phyloP scores from a whole-genome alignment of 2,329 filamentous ascomycete species.

The Beauveria caledonica region DNA sequence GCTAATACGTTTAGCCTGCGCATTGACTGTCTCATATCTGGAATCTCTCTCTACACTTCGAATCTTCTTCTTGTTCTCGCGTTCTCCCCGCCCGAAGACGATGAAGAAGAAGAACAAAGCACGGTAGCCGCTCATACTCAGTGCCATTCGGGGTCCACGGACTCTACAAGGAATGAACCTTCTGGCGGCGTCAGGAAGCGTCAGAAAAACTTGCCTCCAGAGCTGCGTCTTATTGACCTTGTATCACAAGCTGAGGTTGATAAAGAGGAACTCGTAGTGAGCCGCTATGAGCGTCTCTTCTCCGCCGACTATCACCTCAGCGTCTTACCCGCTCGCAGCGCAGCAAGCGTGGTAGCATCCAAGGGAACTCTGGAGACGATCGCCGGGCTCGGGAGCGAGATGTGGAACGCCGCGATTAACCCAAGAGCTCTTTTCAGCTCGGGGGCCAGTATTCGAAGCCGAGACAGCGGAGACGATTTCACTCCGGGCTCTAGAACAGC shows the following conservation, averaged over 20 bases:
- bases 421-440: slow-evolving; percentile 83
- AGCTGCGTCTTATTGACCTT: slow-evolving; percentile 85
- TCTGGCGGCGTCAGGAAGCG: slow-evolving; percentile 60
- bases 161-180: slow-evolving; percentile 48
- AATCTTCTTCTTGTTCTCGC: slow-evolving; percentile 85
- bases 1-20: slow-evolving; percentile 56
- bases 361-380: slow-evolving; percentile 70
- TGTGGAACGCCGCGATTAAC: slow-evolving; percentile 88
- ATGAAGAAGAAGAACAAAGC: slow-evolving; percentile 26
- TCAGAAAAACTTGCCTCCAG: slow-evolving; percentile 74
- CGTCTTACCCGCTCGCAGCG: slow-evolving; percentile 65
- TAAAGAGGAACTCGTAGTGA: slow-evolving; percentile 77
- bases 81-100: slow-evolving; percentile 67
- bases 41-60: slow-evolving; percentile 92
- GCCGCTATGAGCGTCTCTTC: slow-evolving; percentile 76
- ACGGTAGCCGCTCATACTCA: slow-evolving; percentile 31
- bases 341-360: slow-evolving; percentile 55
- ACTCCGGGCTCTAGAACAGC: slow-evolving; percentile 38
- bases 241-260: slow-evolving; percentile 79
- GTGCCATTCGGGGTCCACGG: slow-evolving; percentile 29
- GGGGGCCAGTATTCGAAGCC: slow-evolving; percentile 64
- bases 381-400: slow-evolving; percentile 61
- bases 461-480: slow-evolving; percentile 49
- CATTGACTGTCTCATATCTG: slow-evolving; percentile 96
- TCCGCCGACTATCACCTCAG: slow-evolving; percentile 88